Conservation (phyloP, 768 basidiomycete species). For the Boletus huronensis region DNA sequence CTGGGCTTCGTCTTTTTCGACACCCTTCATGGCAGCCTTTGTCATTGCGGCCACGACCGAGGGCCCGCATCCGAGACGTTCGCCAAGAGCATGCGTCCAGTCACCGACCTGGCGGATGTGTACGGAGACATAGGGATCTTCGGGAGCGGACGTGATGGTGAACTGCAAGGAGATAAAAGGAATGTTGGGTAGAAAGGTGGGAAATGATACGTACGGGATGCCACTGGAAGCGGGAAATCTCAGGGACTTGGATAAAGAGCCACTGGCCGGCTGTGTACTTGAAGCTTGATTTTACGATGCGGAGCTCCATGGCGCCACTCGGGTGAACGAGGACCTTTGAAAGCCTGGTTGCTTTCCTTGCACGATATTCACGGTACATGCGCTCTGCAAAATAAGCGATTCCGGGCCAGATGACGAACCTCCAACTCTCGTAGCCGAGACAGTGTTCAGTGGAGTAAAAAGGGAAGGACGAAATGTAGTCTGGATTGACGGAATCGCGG, state of each 20-base stretch:
- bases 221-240: conserved; percentile 83
- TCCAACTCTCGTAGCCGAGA: conserved; percentile 88
- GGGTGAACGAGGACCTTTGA: conserved; percentile 89
- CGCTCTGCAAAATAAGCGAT: conserved; percentile 88
- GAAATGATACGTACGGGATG: conserved; percentile 72
- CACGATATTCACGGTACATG: conserved; percentile 78
- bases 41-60: conserved; percentile 77
- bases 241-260: conserved; percentile 87
- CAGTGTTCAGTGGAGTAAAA: conserved; percentile 89
- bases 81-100: conserved; percentile 79
- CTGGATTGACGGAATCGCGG: conserved; percentile 76
- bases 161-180: conserved; percentile 48
- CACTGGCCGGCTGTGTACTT: conserved; percentile 91
- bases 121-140: conserved; percentile 87
- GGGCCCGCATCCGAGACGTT: conserved; percentile 80
- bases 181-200: not conserved
- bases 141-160: conserved; percentile 92
- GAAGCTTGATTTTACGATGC: conserved; percentile 88
- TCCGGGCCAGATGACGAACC: conserved; percentile 89
- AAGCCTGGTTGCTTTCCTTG: conserved; percentile 70
- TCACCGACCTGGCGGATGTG: conserved; percentile 95
- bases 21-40: conserved; percentile 70
- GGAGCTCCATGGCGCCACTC: conserved; percentile 89
- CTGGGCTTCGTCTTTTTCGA: conserved; percentile 55
- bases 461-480: conserved; percentile 66